Evolutionary conservation across 2,329 filamentous ascomycete genomes (phyloP).

Genomic region (Exophiala calicioides): DNA sequence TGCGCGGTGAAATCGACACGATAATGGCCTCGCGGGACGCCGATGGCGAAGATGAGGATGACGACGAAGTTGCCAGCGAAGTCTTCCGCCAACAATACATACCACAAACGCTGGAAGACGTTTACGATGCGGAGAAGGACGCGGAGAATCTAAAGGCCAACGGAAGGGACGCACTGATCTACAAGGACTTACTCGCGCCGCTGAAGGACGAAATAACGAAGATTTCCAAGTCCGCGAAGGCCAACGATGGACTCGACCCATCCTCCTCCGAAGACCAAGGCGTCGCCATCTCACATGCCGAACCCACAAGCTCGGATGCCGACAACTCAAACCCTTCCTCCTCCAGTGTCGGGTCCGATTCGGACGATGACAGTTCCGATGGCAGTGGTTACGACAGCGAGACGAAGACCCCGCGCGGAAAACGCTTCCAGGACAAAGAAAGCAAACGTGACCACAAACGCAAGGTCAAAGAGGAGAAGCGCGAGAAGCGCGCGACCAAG

Average conservation of each 20-base stretch:
- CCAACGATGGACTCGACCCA: not conserved
- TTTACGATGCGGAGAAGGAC: slow-evolving; percentile 94
- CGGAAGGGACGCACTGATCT: slow-evolving; percentile 75
- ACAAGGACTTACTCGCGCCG: slow-evolving; percentile 74
- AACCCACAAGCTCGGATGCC: too few species aligned
- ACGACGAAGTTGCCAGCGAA: slow-evolving; percentile 77
- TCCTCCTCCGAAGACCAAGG: not conserved
- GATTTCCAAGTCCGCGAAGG: too few species aligned
- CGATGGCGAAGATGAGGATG: slow-evolving; percentile 51
- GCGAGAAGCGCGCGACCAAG: slow-evolving; percentile 89
- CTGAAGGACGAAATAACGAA: slow-evolving; percentile 16
- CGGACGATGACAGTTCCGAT: slow-evolving; percentile 35
- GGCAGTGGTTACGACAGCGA: slow-evolving; percentile 49
- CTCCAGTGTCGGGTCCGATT: slow-evolving; percentile 34
- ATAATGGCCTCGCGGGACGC: slow-evolving; percentile 63
- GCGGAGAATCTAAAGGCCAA: slow-evolving; percentile 74
- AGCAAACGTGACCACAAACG: slow-evolving; percentile 85
- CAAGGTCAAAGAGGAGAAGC: slow-evolving; percentile 91
- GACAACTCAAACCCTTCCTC: not conserved
- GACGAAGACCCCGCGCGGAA: slow-evolving; percentile 64
- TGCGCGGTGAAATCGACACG: slow-evolving; percentile 64
- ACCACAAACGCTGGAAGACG: slow-evolving; percentile 90
- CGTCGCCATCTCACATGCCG: too few species aligned
- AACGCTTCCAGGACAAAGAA: slow-evolving; percentile 88
- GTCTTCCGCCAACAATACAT: slow-evolving; percentile 97